Base-by-base conservation (phyloP, 2,329 filamentous ascomycete genomes). In the Paracorniculantispora psalliotae region DNA sequence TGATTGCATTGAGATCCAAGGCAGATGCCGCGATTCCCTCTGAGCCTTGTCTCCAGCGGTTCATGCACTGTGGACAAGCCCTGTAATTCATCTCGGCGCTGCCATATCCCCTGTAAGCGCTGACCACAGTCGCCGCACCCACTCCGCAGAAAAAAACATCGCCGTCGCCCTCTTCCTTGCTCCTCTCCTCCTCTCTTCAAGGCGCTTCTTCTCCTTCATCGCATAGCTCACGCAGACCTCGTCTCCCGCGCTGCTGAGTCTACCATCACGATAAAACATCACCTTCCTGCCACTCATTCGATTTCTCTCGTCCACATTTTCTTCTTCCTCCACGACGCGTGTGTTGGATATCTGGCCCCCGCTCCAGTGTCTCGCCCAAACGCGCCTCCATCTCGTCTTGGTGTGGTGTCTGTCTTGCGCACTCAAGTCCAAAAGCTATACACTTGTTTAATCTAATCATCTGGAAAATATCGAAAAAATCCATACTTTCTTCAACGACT, bases 201-300 rank as follows among this genome's bases (percentile, higher is more conserved):
- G 55, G 55, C 48, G 55, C 25, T 37, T 33, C 47, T 44, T 50
- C 28, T 44, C 39, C 46, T 52, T 53, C 57, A 8, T n/a, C 46
- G 23, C 30, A 56, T 48, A 56, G 39, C 59, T 52, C 51, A 56
- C 39, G 59, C 53, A 60, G 59, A 57, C 48, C 59, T 48, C 59
- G 59, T 57, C 46, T 57, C 59, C 30, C 59, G 47, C 59, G 59
- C 59, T 60, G 59, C 59, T 51, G 52, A 56, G 59, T 46, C 44
- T 50, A 49, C 54, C 37, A 37, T 41, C 35, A 4, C 9, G 8
- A 21, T 43, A 49, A 30, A 35, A 9, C 7, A 13, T 54, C 6
- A 8, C 26, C 44, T 53, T 54, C 35, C 50, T 49, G 37, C 33
- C 51, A 25, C 57, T 59, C 57, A 49, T 59, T 54, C 44, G 19